Percentiles rank a stretch among this genome's conserved stretches.
These are phyloP conservation scores for Parafenestella ontariensis DNA, from an alignment of 2,329 filamentous ascomycete genomes.

Conservation along the genomic window DNA sequence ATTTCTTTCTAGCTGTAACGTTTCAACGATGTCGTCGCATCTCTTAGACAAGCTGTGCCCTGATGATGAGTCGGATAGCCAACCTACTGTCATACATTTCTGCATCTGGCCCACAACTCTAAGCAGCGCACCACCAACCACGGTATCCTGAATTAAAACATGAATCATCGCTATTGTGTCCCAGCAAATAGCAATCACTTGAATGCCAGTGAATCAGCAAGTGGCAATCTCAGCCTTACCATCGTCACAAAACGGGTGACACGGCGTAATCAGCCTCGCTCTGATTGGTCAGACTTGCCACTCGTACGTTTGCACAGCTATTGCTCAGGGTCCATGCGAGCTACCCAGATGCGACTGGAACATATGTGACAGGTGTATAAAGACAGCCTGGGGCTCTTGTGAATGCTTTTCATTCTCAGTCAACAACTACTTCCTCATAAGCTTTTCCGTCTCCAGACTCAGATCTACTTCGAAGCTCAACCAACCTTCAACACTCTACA, in stretches of 20 bases:
- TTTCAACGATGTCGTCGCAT: not conserved
- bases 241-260: constrained; percentile 7
- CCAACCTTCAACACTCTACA: constrained; percentile 11
- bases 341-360: constrained; percentile 16
- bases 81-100: not conserved
- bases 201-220: constrained; percentile 30
- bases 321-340: constrained; percentile 24
- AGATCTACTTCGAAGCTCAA: constrained; percentile 8
- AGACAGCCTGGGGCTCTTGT: constrained; percentile 10
- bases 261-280: constrained; percentile 37
- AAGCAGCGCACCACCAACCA: not conserved
- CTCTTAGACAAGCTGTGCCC: not conserved
- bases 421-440: not conserved
- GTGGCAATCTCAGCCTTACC: constrained; percentile 29
- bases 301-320: constrained; percentile 26
- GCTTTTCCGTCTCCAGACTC: not conserved
- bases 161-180: constrained; percentile 7
- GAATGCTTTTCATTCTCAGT: constrained; percentile 6
- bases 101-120: not conserved
- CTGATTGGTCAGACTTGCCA: constrained; percentile 36
- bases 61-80: not conserved
- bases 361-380: constrained; percentile 25
- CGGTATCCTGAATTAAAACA: constrained; percentile 14
- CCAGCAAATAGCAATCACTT: constrained; percentile 27
- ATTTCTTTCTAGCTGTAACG: not conserved